Evolutionary conservation across 2,329 filamentous ascomycete genomes (phyloP).

Genomic region (Fusarium nanum): DNA sequence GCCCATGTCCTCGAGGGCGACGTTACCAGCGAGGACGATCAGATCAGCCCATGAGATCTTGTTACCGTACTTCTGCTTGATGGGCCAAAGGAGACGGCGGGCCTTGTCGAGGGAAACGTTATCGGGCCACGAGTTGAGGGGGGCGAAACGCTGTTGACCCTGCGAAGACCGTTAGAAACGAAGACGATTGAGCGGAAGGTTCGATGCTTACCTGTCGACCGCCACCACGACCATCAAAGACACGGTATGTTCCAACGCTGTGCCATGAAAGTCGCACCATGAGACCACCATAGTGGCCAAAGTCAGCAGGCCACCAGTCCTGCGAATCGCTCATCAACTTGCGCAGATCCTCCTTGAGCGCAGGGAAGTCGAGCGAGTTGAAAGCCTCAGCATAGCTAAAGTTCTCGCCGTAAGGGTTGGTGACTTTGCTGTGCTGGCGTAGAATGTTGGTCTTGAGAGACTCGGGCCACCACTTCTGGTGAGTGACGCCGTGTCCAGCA

Average conservation of each 20-base stretch:
- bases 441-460: constrained; percentile 37
- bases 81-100: constrained; percentile 79
- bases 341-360: constrained; percentile 77
- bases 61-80: constrained; percentile 87
- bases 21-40: constrained; percentile 77
- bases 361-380: constrained; percentile 52
- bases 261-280: constrained; percentile 88
- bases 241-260: constrained; percentile 81
- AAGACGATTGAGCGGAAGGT: not conserved
- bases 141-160: constrained; percentile 83
- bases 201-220: constrained; percentile 64
- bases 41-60: constrained; percentile 86
- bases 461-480: constrained; percentile 35
- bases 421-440: constrained; percentile 26
- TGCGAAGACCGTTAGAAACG: constrained; percentile 18
- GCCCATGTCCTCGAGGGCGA: constrained; percentile 82
- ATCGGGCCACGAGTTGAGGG: constrained; percentile 86
- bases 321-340: constrained; percentile 81
- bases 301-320: constrained; percentile 85
- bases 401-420: constrained; percentile 34
- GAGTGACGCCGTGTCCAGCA: constrained; percentile 30
- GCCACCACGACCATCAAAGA: constrained; percentile 79
- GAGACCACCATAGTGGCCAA: constrained; percentile 83
- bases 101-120: constrained; percentile 84
- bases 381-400: constrained; percentile 34